Conservation (phyloP, 2,329 filamentous ascomycete species). For the Rutstroemia sp. region DNA sequence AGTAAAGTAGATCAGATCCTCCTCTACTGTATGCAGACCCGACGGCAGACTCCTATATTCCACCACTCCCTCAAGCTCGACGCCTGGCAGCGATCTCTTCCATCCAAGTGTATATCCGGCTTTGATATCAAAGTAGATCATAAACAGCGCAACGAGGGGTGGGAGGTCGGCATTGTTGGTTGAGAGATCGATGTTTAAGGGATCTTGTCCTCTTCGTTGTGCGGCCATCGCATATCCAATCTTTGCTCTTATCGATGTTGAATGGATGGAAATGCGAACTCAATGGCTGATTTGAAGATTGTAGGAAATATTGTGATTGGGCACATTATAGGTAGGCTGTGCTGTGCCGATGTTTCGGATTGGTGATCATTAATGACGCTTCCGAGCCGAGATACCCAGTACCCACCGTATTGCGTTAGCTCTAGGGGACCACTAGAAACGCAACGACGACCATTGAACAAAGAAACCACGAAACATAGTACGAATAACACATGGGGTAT, state of each 20-base stretch:
- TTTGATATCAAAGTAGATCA: constrained; percentile 89
- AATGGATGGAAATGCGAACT: not conserved
- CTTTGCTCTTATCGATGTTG: not conserved
- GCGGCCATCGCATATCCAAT: constrained; percentile 23
- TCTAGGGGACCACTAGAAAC: too few relatives aligned
- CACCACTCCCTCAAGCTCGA: constrained; percentile 76
- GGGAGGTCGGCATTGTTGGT: constrained; percentile 40
- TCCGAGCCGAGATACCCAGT: not conserved
- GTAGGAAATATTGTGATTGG: constrained; percentile 1
- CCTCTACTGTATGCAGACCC: constrained; percentile 77
- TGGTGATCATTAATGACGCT: not conserved
- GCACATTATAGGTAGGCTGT: not conserved
- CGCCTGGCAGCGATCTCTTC: constrained; percentile 64
- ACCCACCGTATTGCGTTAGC: too few relatives aligned
- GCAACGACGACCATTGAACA: too few relatives aligned
- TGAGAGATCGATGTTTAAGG: constrained; percentile 27
- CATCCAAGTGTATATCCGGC: constrained; percentile 86
- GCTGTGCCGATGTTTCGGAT: not conserved
- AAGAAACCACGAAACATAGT: too few relatives aligned
- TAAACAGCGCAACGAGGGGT: constrained; percentile 70
- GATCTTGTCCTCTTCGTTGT: constrained; percentile 27
- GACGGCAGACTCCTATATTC: constrained; percentile 97
- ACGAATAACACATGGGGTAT: too few relatives aligned
- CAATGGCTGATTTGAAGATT: not conserved
- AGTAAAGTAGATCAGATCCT: constrained; percentile 91